A percentile compares a stretch with the other conserved stretches of the same genome.
phyloP scores from a whole-genome alignment of 176 grass and related monocot genomes.

The Triticum turgidum region DNA sequence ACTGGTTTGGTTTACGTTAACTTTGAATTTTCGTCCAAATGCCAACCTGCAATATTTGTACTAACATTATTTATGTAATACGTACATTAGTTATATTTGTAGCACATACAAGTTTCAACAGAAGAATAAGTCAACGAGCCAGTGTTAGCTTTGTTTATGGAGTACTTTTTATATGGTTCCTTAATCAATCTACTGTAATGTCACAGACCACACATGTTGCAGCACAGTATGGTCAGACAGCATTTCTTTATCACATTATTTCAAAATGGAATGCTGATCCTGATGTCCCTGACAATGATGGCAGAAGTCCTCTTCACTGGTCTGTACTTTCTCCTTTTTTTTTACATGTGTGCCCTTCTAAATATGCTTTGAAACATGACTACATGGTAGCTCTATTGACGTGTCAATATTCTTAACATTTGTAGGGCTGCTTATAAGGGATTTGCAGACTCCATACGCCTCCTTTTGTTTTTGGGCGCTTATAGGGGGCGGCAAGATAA shows the following conservation, averaged over 20 bases:
- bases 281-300: conserved; percentile 95
- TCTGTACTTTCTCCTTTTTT: conserved; percentile 26
- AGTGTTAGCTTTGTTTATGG: not conserved
- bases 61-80: conserved; percentile 15
- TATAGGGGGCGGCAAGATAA: conserved; percentile 86
- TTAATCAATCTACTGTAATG: conserved; percentile 29
- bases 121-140: not conserved
- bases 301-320: conserved; percentile 98
- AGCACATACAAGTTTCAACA: not conserved
- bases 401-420: conserved; percentile 26
- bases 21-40: conserved; percentile 8
- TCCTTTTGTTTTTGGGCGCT: conserved; percentile 92
- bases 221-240: conserved; percentile 90
- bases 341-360: conserved; percentile 11
- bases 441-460: conserved; percentile 84
- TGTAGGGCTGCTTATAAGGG: conserved; percentile 97
- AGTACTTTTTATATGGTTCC: not conserved
- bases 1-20: conserved; percentile 3
- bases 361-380: conserved; percentile 15
- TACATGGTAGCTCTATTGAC: conserved; percentile 5
- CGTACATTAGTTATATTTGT: not conserved
- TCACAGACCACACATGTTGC: conserved; percentile 92
- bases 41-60: conserved; percentile 9
- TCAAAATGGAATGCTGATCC: conserved; percentile 97
- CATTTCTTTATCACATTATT: conserved; percentile 86